These are phyloP conservation scores for Coemansia sp. DNA, from an alignment of 192 early-diverging fungal species.

Conservation along the genomic window DNA sequence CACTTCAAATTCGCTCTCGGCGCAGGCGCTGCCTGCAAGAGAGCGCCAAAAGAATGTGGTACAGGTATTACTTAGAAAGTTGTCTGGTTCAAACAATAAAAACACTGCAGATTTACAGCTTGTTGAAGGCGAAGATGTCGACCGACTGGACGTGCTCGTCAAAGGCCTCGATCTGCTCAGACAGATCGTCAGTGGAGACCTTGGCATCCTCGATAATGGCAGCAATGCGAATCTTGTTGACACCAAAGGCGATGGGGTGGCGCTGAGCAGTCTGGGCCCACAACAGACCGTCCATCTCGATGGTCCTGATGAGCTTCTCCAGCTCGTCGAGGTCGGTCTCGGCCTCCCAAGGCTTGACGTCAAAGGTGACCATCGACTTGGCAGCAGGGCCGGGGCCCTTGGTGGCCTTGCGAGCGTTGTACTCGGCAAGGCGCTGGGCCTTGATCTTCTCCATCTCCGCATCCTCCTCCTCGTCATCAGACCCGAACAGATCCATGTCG, in stretches of 20 bases:
- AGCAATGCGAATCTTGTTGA: constrained; percentile 94
- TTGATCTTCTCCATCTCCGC: constrained; percentile 85
- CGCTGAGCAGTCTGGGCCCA: constrained; percentile 78
- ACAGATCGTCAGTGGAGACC: constrained; percentile 80
- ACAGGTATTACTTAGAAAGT: too few species aligned
- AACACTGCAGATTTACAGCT: constrained; percentile 63
- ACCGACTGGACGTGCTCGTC: constrained; percentile 91
- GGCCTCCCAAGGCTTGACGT: constrained; percentile 98
- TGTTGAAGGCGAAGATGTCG: constrained; percentile 83
- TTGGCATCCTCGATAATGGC: constrained; percentile 91
- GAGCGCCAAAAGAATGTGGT: not conserved
- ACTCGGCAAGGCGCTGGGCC: constrained; percentile 84
- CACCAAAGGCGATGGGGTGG: constrained; percentile 86
- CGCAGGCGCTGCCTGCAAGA: not conserved
- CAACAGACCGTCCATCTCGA: constrained; percentile 82
- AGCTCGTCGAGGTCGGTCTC: constrained; percentile 84
- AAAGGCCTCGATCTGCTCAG: constrained; percentile 71
- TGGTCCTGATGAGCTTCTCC: constrained; percentile 64
- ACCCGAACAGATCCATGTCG: constrained; percentile 93
- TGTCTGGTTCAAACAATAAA: not conserved
- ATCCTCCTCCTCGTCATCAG: constrained; percentile 85
- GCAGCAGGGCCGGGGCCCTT: constrained; percentile 80
- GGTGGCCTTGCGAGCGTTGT: constrained; percentile 83
- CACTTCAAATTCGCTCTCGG: not conserved
- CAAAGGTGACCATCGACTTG: constrained; percentile 88